These are phyloP conservation scores for Wallacemonas sp. DNA, from an alignment of 208 protist species.

Conservation along the genomic window DNA sequence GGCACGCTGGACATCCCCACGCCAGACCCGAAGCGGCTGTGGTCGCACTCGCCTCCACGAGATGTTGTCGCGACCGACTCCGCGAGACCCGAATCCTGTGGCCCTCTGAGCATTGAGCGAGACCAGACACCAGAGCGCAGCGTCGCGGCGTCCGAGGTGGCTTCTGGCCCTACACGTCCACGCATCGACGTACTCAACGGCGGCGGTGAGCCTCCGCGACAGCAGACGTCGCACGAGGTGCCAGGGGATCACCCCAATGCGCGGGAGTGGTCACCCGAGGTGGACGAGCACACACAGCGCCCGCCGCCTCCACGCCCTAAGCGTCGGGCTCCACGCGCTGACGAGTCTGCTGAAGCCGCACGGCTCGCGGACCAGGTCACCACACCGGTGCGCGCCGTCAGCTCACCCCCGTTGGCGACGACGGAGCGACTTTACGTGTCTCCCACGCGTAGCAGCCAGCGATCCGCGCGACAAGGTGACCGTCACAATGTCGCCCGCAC, in stretches of 20 bases:
- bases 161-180: too few species aligned
- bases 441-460: background rate
- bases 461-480: background rate
- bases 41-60: background rate
- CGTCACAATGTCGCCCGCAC: background rate
- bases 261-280: background rate
- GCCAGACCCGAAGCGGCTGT: background rate
- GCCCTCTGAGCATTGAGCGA: background rate
- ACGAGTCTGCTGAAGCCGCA: background rate
- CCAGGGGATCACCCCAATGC: too few species aligned
- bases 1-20: background rate
- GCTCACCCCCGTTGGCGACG: background rate
- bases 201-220: too few species aligned
- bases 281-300: slow-evolving; percentile 2
- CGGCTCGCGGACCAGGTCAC: too few species aligned
- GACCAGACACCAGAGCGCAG: background rate
- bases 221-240: too few species aligned
- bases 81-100: too few species aligned
- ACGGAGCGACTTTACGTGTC: slow-evolving; percentile 33
- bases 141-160: too few species aligned
- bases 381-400: too few species aligned
- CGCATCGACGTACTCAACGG: too few species aligned
- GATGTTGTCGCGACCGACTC: background rate
- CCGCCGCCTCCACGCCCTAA: background rate
- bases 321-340: background rate